A percentile compares a stretch with the other conserved stretches of the same genome.
Conservation (phyloP, 106 monocot genomes). For the Acorus calamus region DNA sequence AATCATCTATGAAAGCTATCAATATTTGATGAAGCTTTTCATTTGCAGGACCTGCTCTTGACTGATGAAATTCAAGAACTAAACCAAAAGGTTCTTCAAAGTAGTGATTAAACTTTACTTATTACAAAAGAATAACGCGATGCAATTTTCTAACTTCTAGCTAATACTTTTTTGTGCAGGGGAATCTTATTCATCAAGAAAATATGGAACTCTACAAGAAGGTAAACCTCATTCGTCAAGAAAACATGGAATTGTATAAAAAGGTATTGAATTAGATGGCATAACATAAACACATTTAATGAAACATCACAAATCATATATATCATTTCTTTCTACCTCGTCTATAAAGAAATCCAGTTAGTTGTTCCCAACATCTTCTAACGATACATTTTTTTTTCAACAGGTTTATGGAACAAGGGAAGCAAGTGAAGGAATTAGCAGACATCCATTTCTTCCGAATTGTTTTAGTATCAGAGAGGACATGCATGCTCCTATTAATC, state of each 20-base stretch:
- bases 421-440: conserved; percentile 13
- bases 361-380: neutral
- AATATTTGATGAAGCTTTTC: neutral
- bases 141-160: no score
- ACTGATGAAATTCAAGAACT: conserved; percentile 30
- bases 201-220: conserved; percentile 46
- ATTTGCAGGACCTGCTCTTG: conserved; percentile 20
- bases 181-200: conserved; percentile 41
- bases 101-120: no score
- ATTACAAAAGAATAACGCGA: no score
- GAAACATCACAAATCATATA: neutral
- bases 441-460: conserved; percentile 15
- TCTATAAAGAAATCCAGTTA: no score
- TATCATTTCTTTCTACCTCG: neutral
- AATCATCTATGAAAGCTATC: neutral
- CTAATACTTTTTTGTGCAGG: conserved; percentile 13
- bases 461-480: conserved; percentile 27
- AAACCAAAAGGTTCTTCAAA: conserved; percentile 12
- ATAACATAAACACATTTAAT: neutral
- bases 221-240: conserved; percentile 29
- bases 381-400: neutral
- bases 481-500: conserved; percentile 27
- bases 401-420: conserved; percentile 46
- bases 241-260: conserved; percentile 34
- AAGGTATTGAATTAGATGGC: conserved; percentile 18